Conservation (phyloP, 2,329 filamentous ascomycete genomes). For the Endocalyx cinctus region DNA sequence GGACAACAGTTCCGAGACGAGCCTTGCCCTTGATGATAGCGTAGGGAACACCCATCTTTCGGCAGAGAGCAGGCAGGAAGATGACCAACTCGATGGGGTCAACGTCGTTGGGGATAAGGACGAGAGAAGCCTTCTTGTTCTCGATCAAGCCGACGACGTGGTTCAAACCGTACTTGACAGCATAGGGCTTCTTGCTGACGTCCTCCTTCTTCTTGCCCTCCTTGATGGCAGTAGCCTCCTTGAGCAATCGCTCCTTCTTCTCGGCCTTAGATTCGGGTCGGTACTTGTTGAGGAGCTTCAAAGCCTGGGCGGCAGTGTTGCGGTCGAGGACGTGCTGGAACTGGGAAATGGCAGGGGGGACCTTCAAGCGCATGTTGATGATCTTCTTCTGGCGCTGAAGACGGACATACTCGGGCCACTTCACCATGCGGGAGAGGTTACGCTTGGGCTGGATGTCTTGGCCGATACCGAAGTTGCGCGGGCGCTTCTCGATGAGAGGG, state of each 20-base stretch:
- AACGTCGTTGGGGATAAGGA: slow-evolving; percentile 98
- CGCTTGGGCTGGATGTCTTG: slow-evolving; percentile 97
- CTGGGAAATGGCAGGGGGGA: slow-evolving; percentile 93
- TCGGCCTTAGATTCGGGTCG: slow-evolving; percentile 97
- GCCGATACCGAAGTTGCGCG: slow-evolving; percentile 97
- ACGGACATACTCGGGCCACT: slow-evolving; percentile 99
- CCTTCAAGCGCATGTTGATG: slow-evolving; percentile 97
- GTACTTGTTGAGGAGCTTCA: slow-evolving; percentile 99
- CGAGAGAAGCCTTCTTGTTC: slow-evolving; percentile 99
- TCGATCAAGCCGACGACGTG: slow-evolving; percentile 95
- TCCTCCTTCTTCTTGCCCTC: slow-evolving; percentile 99
- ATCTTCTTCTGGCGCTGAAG: slow-evolving; percentile 95
- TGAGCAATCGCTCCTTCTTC: slow-evolving; percentile 99
- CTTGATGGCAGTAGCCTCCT: slow-evolving; percentile 96
- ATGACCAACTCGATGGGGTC: slow-evolving; percentile 99
- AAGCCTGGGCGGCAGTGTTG: slow-evolving; percentile 92
- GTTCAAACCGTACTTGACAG: slow-evolving; percentile 99
- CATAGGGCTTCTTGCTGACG: slow-evolving; percentile 99
- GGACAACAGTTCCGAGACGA: slow-evolving; percentile 94
- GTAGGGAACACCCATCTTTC: slow-evolving; percentile 99
- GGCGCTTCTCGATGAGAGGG: slow-evolving; percentile 97
- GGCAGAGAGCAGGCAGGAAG: slow-evolving; percentile 97
- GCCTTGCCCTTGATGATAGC: slow-evolving; percentile 99
- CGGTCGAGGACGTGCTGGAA: slow-evolving; percentile 97
- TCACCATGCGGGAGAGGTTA: slow-evolving; percentile 97